phyloP scores from a whole-genome alignment of 768 basidiomycete species.

The Tylopilus subfusipes region DNA sequence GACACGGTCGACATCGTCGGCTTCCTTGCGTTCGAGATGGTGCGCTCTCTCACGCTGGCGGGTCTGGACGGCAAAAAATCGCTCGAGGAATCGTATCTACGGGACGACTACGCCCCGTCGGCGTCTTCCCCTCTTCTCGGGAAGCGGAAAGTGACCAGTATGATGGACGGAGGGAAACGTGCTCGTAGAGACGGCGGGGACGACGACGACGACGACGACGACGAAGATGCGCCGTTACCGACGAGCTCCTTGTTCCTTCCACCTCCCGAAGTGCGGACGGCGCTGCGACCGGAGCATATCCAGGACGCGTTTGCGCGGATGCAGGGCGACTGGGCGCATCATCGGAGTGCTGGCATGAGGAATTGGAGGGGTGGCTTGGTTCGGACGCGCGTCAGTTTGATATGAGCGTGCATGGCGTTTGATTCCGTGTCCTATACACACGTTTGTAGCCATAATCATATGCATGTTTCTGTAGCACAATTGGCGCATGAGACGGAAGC shows the following conservation, averaged over 20 bases:
- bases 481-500: too few species aligned
- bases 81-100: constrained; percentile 66
- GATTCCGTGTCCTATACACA: not conserved
- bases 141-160: constrained; percentile 59
- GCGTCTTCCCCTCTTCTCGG: constrained; percentile 56
- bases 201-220: constrained; percentile 37
- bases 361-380: constrained; percentile 87
- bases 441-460: not conserved
- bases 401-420: constrained; percentile 39
- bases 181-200: constrained; percentile 46
- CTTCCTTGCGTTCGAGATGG: constrained; percentile 97
- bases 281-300: constrained; percentile 80
- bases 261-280: constrained; percentile 76
- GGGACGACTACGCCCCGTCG: constrained; percentile 53
- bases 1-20: constrained; percentile 96
- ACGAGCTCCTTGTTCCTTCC: constrained; percentile 74
- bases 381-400: constrained; percentile 75
- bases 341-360: constrained; percentile 79
- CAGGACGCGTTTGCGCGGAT: constrained; percentile 89
- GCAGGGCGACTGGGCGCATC: constrained; percentile 81
- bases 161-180: constrained; percentile 43
- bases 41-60: constrained; percentile 85
- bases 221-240: constrained; percentile 67
- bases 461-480: not conserved
- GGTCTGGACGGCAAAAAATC: constrained; percentile 81